A percentile compares a stretch with the other conserved stretches of the same genome.
Evolutionary conservation across 139 green algal species (phyloP).

Genomic region (Micractinium sp.): DNA sequence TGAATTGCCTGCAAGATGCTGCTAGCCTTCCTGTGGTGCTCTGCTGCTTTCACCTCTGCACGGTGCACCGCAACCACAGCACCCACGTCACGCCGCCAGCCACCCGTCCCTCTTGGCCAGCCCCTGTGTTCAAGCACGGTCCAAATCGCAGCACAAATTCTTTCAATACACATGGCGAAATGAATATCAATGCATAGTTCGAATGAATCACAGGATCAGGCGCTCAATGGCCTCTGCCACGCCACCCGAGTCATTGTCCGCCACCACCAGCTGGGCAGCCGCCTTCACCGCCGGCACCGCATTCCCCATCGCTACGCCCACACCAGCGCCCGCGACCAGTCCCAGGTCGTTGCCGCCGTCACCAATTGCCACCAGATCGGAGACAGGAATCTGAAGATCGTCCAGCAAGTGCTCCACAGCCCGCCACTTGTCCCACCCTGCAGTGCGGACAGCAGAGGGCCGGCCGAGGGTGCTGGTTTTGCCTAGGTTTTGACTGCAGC

Average conservation of each 20-base stretch:
- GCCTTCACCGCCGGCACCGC: constrained; percentile 74
- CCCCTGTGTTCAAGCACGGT: not conserved
- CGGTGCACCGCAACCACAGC: not conserved
- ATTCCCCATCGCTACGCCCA: constrained; percentile 97
- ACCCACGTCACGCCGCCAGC: not conserved
- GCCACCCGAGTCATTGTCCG: constrained; percentile 86
- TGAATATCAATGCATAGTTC: not conserved
- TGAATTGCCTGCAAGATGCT: too few species aligned
- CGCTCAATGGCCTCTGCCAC: constrained; percentile 92
- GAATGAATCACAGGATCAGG: constrained; percentile 75
- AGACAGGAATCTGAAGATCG: constrained; percentile 20
- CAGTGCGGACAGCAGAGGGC: not conserved
- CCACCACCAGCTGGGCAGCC: constrained; percentile 62
- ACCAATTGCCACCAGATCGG: constrained; percentile 85
- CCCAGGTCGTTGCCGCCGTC: constrained; percentile 89
- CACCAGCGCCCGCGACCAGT: constrained; percentile 77
- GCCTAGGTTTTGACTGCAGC: not conserved
- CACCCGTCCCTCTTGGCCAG: too few species aligned
- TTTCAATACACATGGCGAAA: too few species aligned
- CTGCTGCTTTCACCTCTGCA: too few species aligned
- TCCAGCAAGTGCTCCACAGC: constrained; percentile 62
- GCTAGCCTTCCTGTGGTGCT: too few species aligned
- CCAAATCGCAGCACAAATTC: not conserved
- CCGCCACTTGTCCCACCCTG: constrained; percentile 87
- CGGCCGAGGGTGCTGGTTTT: too few species aligned